Conservation (phyloP, 352 stramenopile genomes). For the Pythium brachiatum region DNA sequence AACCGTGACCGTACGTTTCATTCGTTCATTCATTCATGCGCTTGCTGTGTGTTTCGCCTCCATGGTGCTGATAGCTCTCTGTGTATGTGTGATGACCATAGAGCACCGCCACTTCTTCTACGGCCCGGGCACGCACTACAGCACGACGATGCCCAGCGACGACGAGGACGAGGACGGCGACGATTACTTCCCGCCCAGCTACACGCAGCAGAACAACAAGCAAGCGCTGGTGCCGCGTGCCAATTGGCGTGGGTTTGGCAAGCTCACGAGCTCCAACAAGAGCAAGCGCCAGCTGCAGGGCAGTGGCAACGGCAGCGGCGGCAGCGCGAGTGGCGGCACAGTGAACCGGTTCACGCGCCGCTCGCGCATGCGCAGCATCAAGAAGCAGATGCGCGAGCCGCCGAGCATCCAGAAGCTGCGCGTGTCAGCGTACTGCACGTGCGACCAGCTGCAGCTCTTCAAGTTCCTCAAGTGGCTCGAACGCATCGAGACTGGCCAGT, state of each 20-base stretch:
- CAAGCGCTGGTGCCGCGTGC: conserved; percentile 39
- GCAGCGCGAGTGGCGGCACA: conserved; percentile 24
- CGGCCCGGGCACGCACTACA: conserved; percentile 52
- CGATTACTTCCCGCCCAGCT: conserved; percentile 23
- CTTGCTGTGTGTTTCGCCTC: neutral
- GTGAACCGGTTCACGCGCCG: conserved; percentile 75
- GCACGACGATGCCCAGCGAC: conserved; percentile 35
- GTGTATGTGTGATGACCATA: conserved; percentile 10
- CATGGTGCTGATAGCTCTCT: neutral
- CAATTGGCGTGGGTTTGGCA: conserved; percentile 53
- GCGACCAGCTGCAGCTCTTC: conserved; percentile 80
- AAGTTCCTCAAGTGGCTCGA: conserved; percentile 88
- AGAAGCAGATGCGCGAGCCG: conserved; percentile 73
- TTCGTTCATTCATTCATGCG: neutral
- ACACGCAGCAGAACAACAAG: conserved; percentile 10
- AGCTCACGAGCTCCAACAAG: conserved; percentile 35
- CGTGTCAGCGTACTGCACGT: conserved; percentile 85
- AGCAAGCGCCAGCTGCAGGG: conserved; percentile 35
- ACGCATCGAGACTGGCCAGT: conserved; percentile 67
- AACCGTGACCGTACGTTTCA: conserved; percentile 12
- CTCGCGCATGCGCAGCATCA: conserved; percentile 82
- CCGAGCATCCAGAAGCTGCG: conserved; percentile 72
- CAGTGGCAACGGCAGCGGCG: conserved; percentile 13
- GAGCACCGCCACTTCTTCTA: conserved; percentile 61
- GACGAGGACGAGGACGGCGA: conserved; percentile 36